Conservation (phyloP, 2,329 filamentous ascomycete species). For the Colletotrichum liaoningense region DNA sequence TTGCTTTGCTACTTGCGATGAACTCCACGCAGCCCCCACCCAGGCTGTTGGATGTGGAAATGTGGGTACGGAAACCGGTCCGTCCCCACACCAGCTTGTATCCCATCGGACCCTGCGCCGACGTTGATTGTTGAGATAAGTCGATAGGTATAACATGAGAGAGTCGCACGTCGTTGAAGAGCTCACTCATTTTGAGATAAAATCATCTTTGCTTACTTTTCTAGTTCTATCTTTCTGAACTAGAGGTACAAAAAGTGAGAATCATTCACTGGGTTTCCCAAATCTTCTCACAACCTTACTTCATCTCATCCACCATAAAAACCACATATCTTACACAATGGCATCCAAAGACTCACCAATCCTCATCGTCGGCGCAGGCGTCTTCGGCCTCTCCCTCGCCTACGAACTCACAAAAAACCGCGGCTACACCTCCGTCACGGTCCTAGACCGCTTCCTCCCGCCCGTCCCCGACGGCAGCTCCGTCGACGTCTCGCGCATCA, state of each 20-base stretch:
- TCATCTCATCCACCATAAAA: background rate
- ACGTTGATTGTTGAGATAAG: background rate
- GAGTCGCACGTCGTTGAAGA: background rate
- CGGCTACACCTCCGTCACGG: conserved; percentile 47
- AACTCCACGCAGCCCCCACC: background rate
- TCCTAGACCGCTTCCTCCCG: conserved; percentile 49
- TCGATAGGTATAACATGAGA: background rate
- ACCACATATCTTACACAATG: background rate
- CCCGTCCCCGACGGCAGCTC: conserved; percentile 51
- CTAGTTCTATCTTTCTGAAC: too few relatives aligned
- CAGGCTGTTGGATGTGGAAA: background rate
- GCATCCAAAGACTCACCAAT: conserved; percentile 36
- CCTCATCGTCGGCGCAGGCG: conserved; percentile 45
- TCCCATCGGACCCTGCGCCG: background rate
- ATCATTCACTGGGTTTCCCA: too few relatives aligned
- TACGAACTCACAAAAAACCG: conserved; percentile 39
- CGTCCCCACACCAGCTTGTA: background rate
- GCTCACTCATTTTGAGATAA: background rate
- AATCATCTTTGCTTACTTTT: too few relatives aligned
- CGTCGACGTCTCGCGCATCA: conserved; percentile 54
- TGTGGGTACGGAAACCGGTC: background rate
- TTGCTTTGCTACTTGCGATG: background rate
- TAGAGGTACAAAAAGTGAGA: too few relatives aligned
- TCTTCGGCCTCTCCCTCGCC: conserved; percentile 46
- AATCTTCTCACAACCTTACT: too few relatives aligned